A percentile compares a stretch with the other conserved stretches of the same genome.
These are phyloP conservation scores for Juglanconis sp. DNA, from an alignment of 2,329 filamentous ascomycete species.

Conservation along the genomic window DNA sequence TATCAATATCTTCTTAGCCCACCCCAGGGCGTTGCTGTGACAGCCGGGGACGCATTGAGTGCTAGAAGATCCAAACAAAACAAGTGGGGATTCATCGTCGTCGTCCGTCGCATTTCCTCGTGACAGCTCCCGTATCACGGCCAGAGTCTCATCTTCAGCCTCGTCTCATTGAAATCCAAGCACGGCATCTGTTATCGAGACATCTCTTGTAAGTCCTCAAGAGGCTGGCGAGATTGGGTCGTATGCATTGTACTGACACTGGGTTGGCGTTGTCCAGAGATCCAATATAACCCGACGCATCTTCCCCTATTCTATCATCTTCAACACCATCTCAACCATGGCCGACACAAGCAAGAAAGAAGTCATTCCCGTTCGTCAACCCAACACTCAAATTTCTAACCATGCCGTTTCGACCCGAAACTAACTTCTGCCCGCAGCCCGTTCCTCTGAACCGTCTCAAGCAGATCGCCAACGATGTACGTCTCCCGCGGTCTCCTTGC, in stretches of 20 bases:
- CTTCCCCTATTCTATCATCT: constrained; percentile 10
- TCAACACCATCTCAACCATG: constrained; percentile 6
- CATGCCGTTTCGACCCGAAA: neutral
- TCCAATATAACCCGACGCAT: neutral
- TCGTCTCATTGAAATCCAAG: neutral
- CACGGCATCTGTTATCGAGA: neutral
- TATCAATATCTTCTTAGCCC: neutral
- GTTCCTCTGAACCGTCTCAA: constrained; percentile 73
- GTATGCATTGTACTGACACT: neutral
- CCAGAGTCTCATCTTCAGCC: neutral
- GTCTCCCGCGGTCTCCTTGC: constrained; percentile 27
- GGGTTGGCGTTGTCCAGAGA: neutral
- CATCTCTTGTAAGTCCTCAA: neutral
- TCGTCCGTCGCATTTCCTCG: neutral
- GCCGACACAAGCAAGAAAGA: constrained; percentile 16
- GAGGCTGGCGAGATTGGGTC: neutral
- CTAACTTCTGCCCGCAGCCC: constrained; percentile 52
- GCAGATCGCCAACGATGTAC: constrained; percentile 81
- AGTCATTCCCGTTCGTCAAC: constrained; percentile 12
- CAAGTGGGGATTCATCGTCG: constrained; percentile 5
- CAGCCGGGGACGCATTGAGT: neutral
- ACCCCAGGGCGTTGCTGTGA: neutral
- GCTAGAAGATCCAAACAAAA: constrained; percentile 12
- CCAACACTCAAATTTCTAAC: neutral
- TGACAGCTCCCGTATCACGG: neutral